phyloP scores from a whole-genome alignment of 2,329 filamentous ascomycete genomes.

The Phialophora tarda region DNA sequence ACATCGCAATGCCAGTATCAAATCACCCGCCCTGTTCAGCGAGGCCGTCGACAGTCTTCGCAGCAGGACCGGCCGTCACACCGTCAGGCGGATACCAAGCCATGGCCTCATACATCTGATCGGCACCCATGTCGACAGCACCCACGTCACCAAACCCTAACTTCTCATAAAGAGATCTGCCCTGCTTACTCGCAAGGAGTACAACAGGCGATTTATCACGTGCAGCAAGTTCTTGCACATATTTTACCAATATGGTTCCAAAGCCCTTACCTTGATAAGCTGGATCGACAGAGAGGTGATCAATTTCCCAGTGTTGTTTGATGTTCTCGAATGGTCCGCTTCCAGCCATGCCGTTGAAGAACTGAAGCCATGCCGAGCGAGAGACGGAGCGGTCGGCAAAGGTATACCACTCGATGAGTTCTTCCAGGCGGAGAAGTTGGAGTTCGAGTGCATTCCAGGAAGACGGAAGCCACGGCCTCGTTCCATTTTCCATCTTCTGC shows the following conservation, averaged over 20 bases:
- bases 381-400: conserved; percentile 27
- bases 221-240: conserved; percentile 38
- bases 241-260: conserved; percentile 40
- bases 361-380: conserved; percentile 17
- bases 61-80: background rate
- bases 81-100: conserved; percentile 25
- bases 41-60: background rate
- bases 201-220: conserved; percentile 38
- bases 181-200: conserved; percentile 41
- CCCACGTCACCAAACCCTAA: conserved; percentile 42
- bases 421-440: conserved; percentile 28
- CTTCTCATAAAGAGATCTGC: conserved; percentile 41
- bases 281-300: conserved; percentile 37
- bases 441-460: conserved; percentile 33
- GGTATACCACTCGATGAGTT: conserved; percentile 26
- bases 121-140: conserved; percentile 18
- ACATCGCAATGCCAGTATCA: background rate
- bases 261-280: conserved; percentile 42
- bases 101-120: conserved; percentile 25
- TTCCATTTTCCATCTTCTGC: background rate
- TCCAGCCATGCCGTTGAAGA: conserved; percentile 17
- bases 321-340: conserved; percentile 28
- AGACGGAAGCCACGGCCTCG: conserved; percentile 2
- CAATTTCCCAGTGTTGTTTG: conserved; percentile 38
- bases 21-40: background rate